Percentiles rank a stretch among this genome's conserved stretches.
These are phyloP conservation scores for Fusarium torulosum DNA, from an alignment of 2,329 filamentous ascomycete genomes.

Conservation along the genomic window DNA sequence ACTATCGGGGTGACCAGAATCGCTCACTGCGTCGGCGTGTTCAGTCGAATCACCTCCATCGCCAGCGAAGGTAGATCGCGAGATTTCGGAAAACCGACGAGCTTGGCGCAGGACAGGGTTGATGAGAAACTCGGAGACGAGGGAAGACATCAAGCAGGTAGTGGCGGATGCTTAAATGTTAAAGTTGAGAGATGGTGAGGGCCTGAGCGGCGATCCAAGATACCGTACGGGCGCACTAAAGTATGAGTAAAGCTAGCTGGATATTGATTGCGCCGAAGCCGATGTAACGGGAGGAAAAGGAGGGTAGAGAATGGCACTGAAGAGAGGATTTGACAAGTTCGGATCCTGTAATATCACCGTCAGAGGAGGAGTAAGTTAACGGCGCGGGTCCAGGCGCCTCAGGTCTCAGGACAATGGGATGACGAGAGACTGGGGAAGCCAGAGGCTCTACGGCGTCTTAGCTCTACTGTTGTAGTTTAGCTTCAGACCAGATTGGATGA, in stretches of 20 bases:
- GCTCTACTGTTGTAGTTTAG: conserved; percentile 10
- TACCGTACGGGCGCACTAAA: conserved; percentile 32
- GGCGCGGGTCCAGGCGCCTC: conserved; percentile 24
- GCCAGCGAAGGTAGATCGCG: conserved; percentile 55
- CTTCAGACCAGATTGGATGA: conserved; percentile 38
- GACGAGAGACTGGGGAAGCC: conserved; percentile 43
- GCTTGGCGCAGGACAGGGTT: conserved; percentile 75
- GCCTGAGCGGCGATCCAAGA: conserved; percentile 30
- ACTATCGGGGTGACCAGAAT: conserved; percentile 35
- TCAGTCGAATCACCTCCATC: conserved; percentile 51
- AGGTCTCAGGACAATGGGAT: conserved; percentile 34
- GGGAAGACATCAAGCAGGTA: conserved; percentile 65
- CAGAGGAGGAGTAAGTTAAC: conserved; percentile 21
- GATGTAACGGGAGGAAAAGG: conserved; percentile 16
- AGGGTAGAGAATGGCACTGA: conserved; percentile 7
- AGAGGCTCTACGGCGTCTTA: conserved; percentile 24
- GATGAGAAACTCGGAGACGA: conserved; percentile 74
- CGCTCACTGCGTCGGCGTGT: conserved; percentile 41
- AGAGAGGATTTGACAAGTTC: conserved; percentile 13
- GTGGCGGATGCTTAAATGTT: conserved; percentile 22
- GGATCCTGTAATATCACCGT: conserved; percentile 16
- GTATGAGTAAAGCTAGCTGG: conserved; percentile 3
- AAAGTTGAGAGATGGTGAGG: conserved; percentile 34
- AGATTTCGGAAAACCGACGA: conserved; percentile 70
- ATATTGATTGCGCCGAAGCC: conserved; percentile 19